Percentiles rank a stretch among this genome's conserved stretches.
Evolutionary conservation across 768 basidiomycete genomes (phyloP).

Genomic region (Mycena vulgaris): DNA sequence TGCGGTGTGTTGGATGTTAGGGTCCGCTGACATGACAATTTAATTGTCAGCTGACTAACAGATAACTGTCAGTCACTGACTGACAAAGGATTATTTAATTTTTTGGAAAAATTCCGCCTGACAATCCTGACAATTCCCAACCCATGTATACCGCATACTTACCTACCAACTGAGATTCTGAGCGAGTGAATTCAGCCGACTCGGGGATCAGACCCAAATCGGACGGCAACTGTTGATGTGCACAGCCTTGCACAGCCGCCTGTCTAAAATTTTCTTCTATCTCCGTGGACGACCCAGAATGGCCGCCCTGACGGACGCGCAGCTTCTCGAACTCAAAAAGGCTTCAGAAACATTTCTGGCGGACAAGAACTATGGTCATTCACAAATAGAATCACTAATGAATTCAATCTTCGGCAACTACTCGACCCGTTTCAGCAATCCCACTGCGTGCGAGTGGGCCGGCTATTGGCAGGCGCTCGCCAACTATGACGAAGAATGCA

Average conservation of each 20-base stretch:
- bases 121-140: slow-evolving; percentile 14
- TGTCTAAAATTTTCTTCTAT: slow-evolving; percentile 7
- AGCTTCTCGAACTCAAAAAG: neutral
- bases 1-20: too few species aligned
- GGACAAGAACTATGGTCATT: neutral
- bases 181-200: too few species aligned
- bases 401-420: slow-evolving; percentile 6
- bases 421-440: neutral
- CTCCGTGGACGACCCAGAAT: neutral
- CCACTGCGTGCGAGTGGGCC: slow-evolving; percentile 2
- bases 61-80: slow-evolving; percentile 7
- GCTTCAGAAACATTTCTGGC: neutral
- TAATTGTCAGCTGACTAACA: neutral
- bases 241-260: slow-evolving; percentile 12
- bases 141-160: too few species aligned
- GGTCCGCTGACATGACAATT: too few species aligned
- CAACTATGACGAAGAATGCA: neutral
- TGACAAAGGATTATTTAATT: slow-evolving; percentile 15
- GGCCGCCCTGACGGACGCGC: neutral
- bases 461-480: neutral
- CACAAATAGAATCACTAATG: neutral
- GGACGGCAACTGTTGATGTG: neutral
- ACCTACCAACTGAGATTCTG: too few species aligned
- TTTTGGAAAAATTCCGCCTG: neutral
- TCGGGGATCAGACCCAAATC: neutral